These are phyloP conservation scores for Parmelia sp. DNA, from an alignment of 495 filamentous ascomycete species.

Conservation along the genomic window DNA sequence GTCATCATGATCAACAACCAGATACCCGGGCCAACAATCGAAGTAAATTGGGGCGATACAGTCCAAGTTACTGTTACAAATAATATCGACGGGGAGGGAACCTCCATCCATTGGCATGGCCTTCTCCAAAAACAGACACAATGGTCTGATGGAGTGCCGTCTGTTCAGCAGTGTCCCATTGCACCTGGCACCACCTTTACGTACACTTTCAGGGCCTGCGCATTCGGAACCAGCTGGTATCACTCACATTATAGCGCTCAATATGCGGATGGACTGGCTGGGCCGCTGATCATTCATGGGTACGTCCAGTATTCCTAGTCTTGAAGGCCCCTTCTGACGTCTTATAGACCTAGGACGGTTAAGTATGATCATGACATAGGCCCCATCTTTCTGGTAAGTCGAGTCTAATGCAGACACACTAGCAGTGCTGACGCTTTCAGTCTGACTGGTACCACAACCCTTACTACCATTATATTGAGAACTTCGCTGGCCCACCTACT, in stretches of 20 bases:
- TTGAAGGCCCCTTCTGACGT: too few relatives aligned
- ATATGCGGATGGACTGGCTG: constrained; percentile 39
- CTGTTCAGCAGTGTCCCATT: constrained; percentile 46
- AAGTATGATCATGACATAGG: constrained; percentile 44
- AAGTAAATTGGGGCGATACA: constrained; percentile 52
- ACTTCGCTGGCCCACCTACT: neutral
- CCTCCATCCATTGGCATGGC: constrained; percentile 43
- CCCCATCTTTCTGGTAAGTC: constrained; percentile 37
- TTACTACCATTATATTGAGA: constrained; percentile 3
- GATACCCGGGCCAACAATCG: constrained; percentile 48
- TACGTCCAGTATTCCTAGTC: too few relatives aligned
- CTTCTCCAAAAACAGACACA: constrained; percentile 35
- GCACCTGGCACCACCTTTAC: constrained; percentile 33
- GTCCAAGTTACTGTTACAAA: constrained; percentile 20
- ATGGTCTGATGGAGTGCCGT: constrained; percentile 43
- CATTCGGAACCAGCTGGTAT: constrained; percentile 44
- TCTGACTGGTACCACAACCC: too few relatives aligned
- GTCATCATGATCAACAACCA: constrained; percentile 43
- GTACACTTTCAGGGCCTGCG: constrained; percentile 29
- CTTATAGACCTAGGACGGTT: too few relatives aligned
- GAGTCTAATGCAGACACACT: too few relatives aligned
- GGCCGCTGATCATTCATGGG: constrained; percentile 44
- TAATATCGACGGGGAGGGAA: constrained; percentile 33
- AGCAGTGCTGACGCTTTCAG: too few relatives aligned
- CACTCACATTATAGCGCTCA: constrained; percentile 43